Conservation (phyloP, 805 yeast genomes). For the Candida ponderosae region DNA sequence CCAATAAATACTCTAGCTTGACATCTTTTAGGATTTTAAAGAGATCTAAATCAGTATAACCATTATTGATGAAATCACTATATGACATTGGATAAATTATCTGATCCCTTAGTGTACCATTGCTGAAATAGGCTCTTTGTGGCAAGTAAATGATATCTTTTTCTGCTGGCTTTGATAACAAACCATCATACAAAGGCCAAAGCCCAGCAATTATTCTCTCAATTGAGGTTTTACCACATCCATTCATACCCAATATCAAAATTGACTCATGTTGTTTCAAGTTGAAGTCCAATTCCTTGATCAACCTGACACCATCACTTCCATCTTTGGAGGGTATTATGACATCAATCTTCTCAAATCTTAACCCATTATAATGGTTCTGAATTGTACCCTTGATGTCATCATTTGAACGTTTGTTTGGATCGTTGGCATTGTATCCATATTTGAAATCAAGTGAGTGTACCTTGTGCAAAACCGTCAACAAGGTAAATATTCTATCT, state of each 20-base stretch:
- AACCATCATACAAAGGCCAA: conserved; percentile 86
- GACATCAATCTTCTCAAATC: conserved; percentile 77
- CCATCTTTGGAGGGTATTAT: conserved; percentile 68
- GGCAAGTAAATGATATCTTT: conserved; percentile 73
- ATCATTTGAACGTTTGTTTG: conserved; percentile 29
- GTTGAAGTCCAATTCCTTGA: conserved; percentile 56
- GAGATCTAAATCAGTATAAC: conserved; percentile 62
- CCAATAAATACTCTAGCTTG: conserved; percentile 69
- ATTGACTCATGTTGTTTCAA: conserved; percentile 47
- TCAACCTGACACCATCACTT: conserved; percentile 49
- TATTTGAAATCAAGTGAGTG: conserved; percentile 47
- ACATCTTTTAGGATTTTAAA: conserved; percentile 65
- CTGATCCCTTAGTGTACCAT: conserved; percentile 86
- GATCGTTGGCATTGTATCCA: conserved; percentile 18
- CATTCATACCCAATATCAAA: conserved; percentile 79
- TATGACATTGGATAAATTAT: conserved; percentile 80
- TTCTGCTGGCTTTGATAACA: conserved; percentile 68
- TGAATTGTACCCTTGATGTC: conserved; percentile 79
- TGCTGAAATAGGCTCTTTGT: conserved; percentile 76
- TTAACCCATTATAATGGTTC: conserved; percentile 64
- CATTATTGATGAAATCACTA: conserved; percentile 66
- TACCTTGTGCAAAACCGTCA: conserved; percentile 74
- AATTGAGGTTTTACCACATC: conserved; percentile 85
- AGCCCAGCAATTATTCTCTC: conserved; percentile 78
- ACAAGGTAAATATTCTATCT: conserved; percentile 69